Evolutionary conservation across 352 stramenopile genomes (phyloP).

Genomic region (Phytophthora brassicae): DNA sequence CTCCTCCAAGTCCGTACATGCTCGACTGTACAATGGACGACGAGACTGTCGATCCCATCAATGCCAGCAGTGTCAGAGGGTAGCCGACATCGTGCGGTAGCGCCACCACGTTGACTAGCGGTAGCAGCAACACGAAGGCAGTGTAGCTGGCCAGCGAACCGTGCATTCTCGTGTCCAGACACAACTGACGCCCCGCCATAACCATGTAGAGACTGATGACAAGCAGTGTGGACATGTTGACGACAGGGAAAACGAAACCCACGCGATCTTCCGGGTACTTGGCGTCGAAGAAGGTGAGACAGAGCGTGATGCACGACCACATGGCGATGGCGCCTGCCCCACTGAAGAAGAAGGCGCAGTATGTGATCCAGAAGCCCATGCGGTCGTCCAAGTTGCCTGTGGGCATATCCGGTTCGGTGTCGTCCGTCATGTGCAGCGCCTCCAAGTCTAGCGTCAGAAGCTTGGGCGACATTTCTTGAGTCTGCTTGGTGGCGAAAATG

Average conservation of each 20-base stretch:
- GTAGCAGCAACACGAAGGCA: slow-evolving; percentile 56
- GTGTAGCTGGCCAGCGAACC: slow-evolving; percentile 55
- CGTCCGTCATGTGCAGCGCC: slow-evolving; percentile 7
- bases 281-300: slow-evolving; percentile 64
- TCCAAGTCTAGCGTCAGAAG: slow-evolving; percentile 28
- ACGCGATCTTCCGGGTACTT: slow-evolving; percentile 71
- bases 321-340: slow-evolving; percentile 71
- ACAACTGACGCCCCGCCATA: slow-evolving; percentile 62
- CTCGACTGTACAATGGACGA: slow-evolving; percentile 74
- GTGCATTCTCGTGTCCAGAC: slow-evolving; percentile 59
- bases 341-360: slow-evolving; percentile 76
- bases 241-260: slow-evolving; percentile 77
- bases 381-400: slow-evolving; percentile 27
- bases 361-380: slow-evolving; percentile 60
- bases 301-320: slow-evolving; percentile 80
- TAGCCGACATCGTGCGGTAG: slow-evolving; percentile 52
- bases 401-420: slow-evolving; percentile 3
- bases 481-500: slow-evolving; percentile 14
- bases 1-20: slow-evolving; percentile 73
- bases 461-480: slow-evolving; percentile 19
- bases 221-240: slow-evolving; percentile 85
- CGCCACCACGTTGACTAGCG: slow-evolving; percentile 59
- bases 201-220: slow-evolving; percentile 84
- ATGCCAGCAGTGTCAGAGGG: slow-evolving; percentile 51
- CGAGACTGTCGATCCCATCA: slow-evolving; percentile 67